A percentile compares a stretch with the other conserved stretches of the same genome.
Evolutionary conservation across 2,329 filamentous ascomycete genomes (phyloP).

Genomic region (Madurella fahalii): DNA sequence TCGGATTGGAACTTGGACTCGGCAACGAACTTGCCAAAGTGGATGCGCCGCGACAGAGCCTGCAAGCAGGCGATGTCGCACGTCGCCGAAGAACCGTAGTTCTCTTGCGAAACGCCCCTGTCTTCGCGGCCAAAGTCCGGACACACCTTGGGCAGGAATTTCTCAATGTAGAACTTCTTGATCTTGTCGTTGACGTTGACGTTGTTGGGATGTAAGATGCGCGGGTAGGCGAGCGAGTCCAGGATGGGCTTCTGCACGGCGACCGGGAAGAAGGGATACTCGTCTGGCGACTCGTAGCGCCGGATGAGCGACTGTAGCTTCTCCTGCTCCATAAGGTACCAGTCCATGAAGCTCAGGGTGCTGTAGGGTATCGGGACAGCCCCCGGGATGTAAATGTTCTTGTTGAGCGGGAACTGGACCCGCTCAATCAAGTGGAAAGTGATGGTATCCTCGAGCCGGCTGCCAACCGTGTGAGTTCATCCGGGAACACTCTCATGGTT

Average conservation of each 20-base stretch:
- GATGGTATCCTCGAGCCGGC: constrained; percentile 95
- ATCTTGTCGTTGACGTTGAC: constrained; percentile 89
- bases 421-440: constrained; percentile 96
- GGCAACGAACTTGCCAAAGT: constrained; percentile 98
- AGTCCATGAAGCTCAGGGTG: constrained; percentile 82
- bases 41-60: constrained; percentile 82
- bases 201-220: constrained; percentile 79
- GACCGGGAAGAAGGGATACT: constrained; percentile 93
- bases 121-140: constrained; percentile 70
- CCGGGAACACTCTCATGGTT: neutral
- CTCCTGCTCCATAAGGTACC: constrained; percentile 88
- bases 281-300: constrained; percentile 92
- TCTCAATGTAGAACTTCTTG: constrained; percentile 76
- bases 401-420: constrained; percentile 93
- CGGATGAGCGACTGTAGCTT: constrained; percentile 87
- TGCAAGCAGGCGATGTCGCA: constrained; percentile 89
- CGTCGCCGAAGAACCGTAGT: constrained; percentile 89
- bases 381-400: constrained; percentile 76
- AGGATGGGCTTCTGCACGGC: constrained; percentile 76
- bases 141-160: constrained; percentile 81
- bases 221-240: constrained; percentile 82
- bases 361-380: constrained; percentile 73
- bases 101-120: constrained; percentile 81
- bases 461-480: constrained; percentile 37
- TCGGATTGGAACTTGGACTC: constrained; percentile 91